Base-by-base conservation (phyloP, 306 rosid species). In the Prunus persica region DNA sequence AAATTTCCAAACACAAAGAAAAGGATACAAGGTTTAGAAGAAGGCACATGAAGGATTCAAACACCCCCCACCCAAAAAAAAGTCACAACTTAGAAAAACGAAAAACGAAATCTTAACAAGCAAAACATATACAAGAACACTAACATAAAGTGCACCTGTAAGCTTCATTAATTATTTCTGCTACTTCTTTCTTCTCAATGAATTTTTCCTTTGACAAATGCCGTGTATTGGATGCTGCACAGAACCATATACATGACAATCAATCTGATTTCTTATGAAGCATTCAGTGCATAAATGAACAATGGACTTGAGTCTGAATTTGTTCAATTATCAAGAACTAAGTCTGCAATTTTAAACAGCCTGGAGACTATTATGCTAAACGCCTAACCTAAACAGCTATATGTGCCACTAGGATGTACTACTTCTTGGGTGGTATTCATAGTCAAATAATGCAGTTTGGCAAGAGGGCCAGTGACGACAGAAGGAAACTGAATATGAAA, bases 141-240 rank as follows among this genome's bases (percentile, higher is more conserved):
- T 2, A 61, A 46, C 54, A n/a, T 9, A 61, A 60, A 43, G 69
- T 19, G 60, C 60, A 74, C 78, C 78, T 74, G 78, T 74, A 47
- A 61, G 60, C 69, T 61, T 74, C 61, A 18, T 45, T 41, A 61
- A 73, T 61, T 24, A 60, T 62, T 60, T 73, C 56, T n/a, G 43
- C 77, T 11, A 61, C 45, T 16, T 45, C 47, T 9, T 73, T 73
- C 69, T 73, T 73, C 67, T 73, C 67, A 58, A 73, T 57, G 41
- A 15, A 2, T 73, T 73, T 74, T 74, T 25, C 28, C 78, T 74
- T 74, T 41, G 78, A 18, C 8, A 8, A 49, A 60, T 51, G 34
- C 47, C 25, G 45, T 61, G 45, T 49, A 45, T 46, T 60, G 77
- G 69, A 46, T 46, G 69, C 69, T 74, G 78, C 49, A 11, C 51